Percentiles rank a stretch among this genome's conserved stretches.
phyloP scores from a whole-genome alignment of 2,329 filamentous ascomycete species.

The Trichoderma koningiopsis region DNA sequence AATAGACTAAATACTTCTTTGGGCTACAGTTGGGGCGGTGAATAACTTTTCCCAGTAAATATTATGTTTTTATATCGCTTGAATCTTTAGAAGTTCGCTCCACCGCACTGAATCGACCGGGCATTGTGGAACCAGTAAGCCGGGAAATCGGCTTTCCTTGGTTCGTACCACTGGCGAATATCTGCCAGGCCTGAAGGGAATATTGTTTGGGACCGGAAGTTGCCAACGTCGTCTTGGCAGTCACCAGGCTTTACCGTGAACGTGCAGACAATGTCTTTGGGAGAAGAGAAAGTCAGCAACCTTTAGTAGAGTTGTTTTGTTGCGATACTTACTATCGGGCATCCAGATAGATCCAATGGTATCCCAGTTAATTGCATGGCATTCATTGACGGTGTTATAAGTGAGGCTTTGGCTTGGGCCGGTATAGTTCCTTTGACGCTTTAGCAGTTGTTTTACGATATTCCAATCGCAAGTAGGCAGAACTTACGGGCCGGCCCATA shows the following conservation, averaged over 20 bases:
- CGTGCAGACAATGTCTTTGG: constrained; percentile 9
- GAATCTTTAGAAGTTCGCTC: neutral
- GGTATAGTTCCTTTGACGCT: constrained; percentile 7
- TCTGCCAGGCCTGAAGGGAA: constrained; percentile 13
- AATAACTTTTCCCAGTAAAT: too few species aligned
- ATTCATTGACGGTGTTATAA: constrained; percentile 4
- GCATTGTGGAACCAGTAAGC: constrained; percentile 18
- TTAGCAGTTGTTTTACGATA: neutral
- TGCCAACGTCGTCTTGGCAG: constrained; percentile 13
- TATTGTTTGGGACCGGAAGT: constrained; percentile 13
- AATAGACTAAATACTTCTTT: too few species aligned
- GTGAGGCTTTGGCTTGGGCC: constrained; percentile 13
- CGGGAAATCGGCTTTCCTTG: neutral
- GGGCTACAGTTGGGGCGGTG: too few species aligned
- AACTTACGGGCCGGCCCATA: constrained; percentile 18
- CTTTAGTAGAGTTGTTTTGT: neutral
- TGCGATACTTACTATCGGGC: neutral
- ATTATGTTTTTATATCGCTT: neutral
- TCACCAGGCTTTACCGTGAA: constrained; percentile 19
- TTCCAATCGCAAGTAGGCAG: neutral
- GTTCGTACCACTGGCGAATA: constrained; percentile 6
- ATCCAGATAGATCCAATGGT: constrained; percentile 16
- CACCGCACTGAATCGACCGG: constrained; percentile 9
- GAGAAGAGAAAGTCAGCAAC: neutral
- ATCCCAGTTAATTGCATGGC: neutral